Base-by-base conservation (phyloP, 1,284 basidiomycete genomes). In the Austropuccinia psidii region DNA sequence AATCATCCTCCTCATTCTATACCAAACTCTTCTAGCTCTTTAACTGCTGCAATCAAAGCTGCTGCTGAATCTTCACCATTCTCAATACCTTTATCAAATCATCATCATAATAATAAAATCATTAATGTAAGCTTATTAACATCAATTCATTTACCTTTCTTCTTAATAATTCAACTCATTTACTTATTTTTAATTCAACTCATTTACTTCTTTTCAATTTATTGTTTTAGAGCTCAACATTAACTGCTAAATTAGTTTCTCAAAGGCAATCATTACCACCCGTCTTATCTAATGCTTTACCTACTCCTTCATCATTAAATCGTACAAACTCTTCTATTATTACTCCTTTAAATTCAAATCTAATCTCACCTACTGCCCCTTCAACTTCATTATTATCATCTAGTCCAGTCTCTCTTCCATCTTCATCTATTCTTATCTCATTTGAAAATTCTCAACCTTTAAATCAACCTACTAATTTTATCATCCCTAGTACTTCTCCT, bases 371-470 rank as follows among this genome's bases (percentile, higher is more conserved):
- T 15, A 37, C 43, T 17, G 31, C 31, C 33, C 4, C 57, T 11
- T 27, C 31, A 1, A 24, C 52, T 35, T 73, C 70, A 21, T 13
- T 64, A 1, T 43, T 73, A 52, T 73, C 70, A 9, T 37, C n/a
- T 21, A 64, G 58, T 35, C 70, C 70, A 11, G 24, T 62, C 19
- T 73, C 70, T 9, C 58, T 58, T 19, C 70, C 70, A 31, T 73
- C 70, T 27, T 73, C 70, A 19, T 73, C 70, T 5, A 73, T 73
- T 43, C 31, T 47, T 19, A 73, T 73, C 21, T 73, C 70, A 4
- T 24, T 15, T 4, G 39, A 37, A 17, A 24, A 21, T n/a, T 15
- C 24, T 8, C 35, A 9, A 5, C 41, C 58, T 15, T 31, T 50
- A 17, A 39, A 47, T 17, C 60, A 41, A 21, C 49, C 35, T 13